Conservation (phyloP, 495 filamentous ascomycete species). For the Parathielavia appendiculata region DNA sequence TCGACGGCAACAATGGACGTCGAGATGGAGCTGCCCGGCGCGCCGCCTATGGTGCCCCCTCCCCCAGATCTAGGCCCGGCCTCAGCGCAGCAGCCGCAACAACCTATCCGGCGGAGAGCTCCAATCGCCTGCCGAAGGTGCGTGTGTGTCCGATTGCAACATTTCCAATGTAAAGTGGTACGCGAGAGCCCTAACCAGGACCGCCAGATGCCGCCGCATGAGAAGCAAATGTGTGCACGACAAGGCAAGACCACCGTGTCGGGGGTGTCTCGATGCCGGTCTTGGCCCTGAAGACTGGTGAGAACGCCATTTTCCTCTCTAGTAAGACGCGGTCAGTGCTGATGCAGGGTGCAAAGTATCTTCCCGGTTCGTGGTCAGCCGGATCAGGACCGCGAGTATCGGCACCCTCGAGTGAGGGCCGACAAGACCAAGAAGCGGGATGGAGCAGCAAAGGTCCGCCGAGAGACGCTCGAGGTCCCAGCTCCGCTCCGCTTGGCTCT, state of each 20-base stretch:
- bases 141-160: constrained; percentile 23
- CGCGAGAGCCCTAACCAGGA: neutral
- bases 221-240: constrained; percentile 47
- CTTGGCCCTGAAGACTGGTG: constrained; percentile 42
- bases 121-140: constrained; percentile 49
- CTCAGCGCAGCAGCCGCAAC: constrained; percentile 6
- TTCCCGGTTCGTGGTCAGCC: constrained; percentile 43
- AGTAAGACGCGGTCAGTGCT: neutral
- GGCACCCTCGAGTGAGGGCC: constrained; percentile 42
- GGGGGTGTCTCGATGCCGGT: constrained; percentile 40
- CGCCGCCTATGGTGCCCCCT: constrained; percentile 16
- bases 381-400: constrained; percentile 43
- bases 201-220: constrained; percentile 46
- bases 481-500: constrained; percentile 18
- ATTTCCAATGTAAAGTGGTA: neutral
- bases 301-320: constrained; percentile 5
- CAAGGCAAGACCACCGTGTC: constrained; percentile 40
- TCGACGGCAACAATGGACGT: constrained; percentile 20
- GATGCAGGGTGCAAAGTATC: constrained; percentile 24
- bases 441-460: constrained; percentile 30
- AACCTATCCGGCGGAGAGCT: constrained; percentile 36
- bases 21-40: constrained; percentile 24
- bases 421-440: constrained; percentile 40
- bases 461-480: constrained; percentile 31
- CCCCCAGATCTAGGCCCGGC: constrained; percentile 1